phyloP scores from a whole-genome alignment of 495 filamentous ascomycete genomes.

The Amniculicola lignicola region DNA sequence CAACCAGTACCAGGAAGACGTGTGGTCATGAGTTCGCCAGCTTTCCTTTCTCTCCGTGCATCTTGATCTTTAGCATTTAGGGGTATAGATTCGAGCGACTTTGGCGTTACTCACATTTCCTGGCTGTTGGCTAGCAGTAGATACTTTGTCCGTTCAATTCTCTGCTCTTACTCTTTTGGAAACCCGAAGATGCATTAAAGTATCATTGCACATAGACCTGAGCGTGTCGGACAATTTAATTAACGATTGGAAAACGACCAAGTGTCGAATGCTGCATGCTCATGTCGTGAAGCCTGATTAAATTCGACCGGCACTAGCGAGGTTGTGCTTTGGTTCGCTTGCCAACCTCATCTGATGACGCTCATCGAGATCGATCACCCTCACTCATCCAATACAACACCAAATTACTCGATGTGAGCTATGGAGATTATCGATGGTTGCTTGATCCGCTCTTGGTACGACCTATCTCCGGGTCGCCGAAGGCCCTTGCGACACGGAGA shows the following conservation, averaged over 20 bases:
- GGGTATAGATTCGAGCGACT: constrained; percentile 22
- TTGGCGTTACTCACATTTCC: constrained; percentile 8
- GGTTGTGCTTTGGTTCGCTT: not conserved
- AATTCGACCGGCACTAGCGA: not conserved
- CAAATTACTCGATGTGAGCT: too few species aligned
- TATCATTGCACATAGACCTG: constrained; percentile 1
- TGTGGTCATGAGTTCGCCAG: constrained; percentile 41
- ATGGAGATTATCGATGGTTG: too few species aligned
- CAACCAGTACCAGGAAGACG: constrained; percentile 85
- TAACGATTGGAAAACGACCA: not conserved
- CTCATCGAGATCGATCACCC: too few species aligned
- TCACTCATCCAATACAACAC: too few species aligned
- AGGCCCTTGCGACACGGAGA: not conserved
- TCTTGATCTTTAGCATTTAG: constrained; percentile 14
- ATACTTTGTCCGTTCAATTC: not conserved
- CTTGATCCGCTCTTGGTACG: too few species aligned
- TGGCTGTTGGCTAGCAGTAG: not conserved
- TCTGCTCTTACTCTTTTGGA: not conserved
- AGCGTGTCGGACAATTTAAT: constrained; percentile 8
- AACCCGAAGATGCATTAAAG: not conserved
- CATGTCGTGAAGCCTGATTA: constrained; percentile 6
- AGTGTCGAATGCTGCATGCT: not conserved
- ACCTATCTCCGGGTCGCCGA: too few species aligned
- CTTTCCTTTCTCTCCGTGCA: too few species aligned
- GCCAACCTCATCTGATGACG: constrained; percentile 13